A percentile compares a stretch with the other conserved stretches of the same genome.
phyloP scores from a whole-genome alignment of 2,329 filamentous ascomycete genomes.

The Fusarium annulatum region DNA sequence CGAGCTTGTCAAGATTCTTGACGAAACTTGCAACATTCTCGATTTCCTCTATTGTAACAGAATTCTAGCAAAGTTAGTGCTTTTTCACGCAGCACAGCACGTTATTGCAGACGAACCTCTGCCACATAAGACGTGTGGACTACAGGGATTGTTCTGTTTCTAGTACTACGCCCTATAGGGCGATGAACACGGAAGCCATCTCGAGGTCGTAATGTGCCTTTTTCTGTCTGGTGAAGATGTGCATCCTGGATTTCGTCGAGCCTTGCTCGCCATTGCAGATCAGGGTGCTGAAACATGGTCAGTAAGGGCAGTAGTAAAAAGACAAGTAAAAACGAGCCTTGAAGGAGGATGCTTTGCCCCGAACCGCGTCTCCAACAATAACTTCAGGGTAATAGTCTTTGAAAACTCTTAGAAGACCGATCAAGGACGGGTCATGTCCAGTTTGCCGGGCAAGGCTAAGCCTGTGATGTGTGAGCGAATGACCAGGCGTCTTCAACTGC shows the following conservation, averaged over 20 bases:
- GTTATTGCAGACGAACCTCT: conserved; percentile 60
- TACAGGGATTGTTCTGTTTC: conserved; percentile 66
- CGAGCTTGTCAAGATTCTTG: conserved; percentile 78
- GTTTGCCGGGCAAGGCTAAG: conserved; percentile 68
- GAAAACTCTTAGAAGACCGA: conserved; percentile 82
- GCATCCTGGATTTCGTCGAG: conserved; percentile 74
- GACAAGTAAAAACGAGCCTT: conserved; percentile 54
- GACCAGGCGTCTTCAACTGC: not conserved
- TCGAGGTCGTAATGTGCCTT: conserved; percentile 49
- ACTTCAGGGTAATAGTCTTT: conserved; percentile 94
- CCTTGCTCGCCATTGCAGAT: conserved; percentile 77
- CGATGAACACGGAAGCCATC: conserved; percentile 73
- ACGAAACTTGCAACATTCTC: conserved; percentile 77
- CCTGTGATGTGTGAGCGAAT: conserved; percentile 49
- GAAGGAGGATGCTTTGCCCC: conserved; percentile 70
- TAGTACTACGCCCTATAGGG: conserved; percentile 47
- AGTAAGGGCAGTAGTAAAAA: not conserved
- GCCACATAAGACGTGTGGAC: conserved; percentile 80
- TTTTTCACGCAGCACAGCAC: not conserved
- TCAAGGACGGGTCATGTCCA: conserved; percentile 78
- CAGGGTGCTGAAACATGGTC: conserved; percentile 68
- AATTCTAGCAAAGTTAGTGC: conserved; percentile 56
- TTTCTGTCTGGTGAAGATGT: conserved; percentile 61
- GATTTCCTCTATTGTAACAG: conserved; percentile 80
- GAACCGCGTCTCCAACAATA: conserved; percentile 76